phyloP scores from a whole-genome alignment of 2,329 filamentous ascomycete genomes.

The Sporothrix variecibatus region DNA sequence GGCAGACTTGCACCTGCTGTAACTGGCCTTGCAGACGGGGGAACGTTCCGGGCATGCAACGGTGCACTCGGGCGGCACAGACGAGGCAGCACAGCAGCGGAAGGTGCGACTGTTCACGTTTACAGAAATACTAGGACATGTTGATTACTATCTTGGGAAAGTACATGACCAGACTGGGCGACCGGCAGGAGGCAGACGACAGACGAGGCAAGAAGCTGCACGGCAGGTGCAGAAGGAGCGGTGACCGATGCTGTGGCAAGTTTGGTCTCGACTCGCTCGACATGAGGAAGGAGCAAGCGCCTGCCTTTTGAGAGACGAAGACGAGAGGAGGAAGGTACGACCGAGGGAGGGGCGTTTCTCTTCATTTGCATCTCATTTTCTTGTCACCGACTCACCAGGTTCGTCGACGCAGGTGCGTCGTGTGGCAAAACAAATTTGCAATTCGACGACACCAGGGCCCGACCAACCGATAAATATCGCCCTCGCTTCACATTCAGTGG shows the following conservation, averaged over 20 bases:
- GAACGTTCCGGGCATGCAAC: background rate
- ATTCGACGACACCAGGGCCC: background rate
- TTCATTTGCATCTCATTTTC: background rate
- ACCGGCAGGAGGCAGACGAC: background rate
- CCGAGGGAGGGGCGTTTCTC: background rate
- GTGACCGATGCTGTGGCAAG: background rate
- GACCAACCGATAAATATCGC: background rate
- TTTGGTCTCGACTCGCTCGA: background rate
- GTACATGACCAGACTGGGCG: background rate
- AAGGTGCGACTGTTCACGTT: background rate
- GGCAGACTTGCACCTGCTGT: background rate
- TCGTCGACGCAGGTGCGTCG: constrained; percentile 5
- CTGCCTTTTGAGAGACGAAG: background rate
- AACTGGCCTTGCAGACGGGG: background rate
- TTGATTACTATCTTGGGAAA: background rate
- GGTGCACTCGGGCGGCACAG: background rate
- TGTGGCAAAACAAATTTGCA: constrained; percentile 1
- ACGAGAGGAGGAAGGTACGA: background rate
- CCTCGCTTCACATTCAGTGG: background rate
- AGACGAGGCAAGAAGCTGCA: background rate
- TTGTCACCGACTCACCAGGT: background rate
- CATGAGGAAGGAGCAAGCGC: background rate
- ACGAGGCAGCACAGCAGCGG: background rate
- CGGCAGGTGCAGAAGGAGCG: background rate
- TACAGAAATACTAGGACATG: background rate